Conservation (phyloP, 768 basidiomycete species). For the Terana coerulea region DNA sequence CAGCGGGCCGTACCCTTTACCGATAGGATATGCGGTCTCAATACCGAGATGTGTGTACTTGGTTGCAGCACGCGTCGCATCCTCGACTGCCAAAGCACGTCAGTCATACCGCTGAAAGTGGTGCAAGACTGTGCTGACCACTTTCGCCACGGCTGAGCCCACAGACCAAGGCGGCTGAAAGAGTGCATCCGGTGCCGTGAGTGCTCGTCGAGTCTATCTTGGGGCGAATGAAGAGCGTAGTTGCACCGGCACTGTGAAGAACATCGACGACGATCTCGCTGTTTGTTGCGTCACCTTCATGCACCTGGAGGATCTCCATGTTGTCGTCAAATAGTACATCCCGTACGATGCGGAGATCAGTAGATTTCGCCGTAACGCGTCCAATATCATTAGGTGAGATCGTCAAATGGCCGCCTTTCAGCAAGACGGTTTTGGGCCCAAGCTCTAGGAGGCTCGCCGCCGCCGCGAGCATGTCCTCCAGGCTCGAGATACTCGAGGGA, state of each 20-base stretch:
- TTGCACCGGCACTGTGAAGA: constrained; percentile 38
- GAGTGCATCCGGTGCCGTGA: constrained; percentile 91
- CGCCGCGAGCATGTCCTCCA: constrained; percentile 61
- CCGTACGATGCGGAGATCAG: constrained; percentile 36
- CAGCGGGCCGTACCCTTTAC: constrained; percentile 77
- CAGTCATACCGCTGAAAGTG: neutral
- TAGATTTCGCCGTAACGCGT: constrained; percentile 24
- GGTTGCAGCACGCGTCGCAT: constrained; percentile 58
- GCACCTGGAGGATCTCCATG: constrained; percentile 55
- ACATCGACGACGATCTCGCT: constrained; percentile 58
- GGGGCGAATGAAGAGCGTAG: constrained; percentile 56
- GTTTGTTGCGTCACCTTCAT: constrained; percentile 16
- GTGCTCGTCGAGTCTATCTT: constrained; percentile 67
- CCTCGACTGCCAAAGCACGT: constrained; percentile 36
- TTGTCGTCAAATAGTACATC: constrained; percentile 49
- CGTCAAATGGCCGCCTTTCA: constrained; percentile 83
- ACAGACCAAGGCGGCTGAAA: constrained; percentile 79
- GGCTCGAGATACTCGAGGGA: constrained; percentile 32
- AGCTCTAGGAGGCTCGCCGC: constrained; percentile 44
- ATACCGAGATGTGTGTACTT: constrained; percentile 77
- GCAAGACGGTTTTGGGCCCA: constrained; percentile 56
- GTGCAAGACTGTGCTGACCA: constrained; percentile 32
- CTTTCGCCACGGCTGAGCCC: constrained; percentile 48
- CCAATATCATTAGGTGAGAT: constrained; percentile 44
- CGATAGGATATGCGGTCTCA: constrained; percentile 60